Conservation (phyloP, 129 eudicot genomes). For the Tagetes patula region DNA sequence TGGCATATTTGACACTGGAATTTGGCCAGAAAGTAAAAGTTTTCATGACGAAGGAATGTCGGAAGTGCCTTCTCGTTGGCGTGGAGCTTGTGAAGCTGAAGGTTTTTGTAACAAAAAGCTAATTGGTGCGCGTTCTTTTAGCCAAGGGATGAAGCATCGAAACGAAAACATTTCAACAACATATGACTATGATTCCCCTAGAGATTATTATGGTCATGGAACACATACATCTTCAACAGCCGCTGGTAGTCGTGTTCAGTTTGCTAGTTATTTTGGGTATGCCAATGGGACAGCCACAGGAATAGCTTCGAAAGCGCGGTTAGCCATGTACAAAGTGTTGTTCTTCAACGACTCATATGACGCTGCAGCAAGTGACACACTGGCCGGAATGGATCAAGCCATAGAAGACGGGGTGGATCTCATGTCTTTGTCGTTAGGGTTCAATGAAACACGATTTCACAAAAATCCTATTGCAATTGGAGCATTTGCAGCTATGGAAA, state of each 20-base stretch:
- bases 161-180: conserved; percentile 20
- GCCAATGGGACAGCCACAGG: conserved; percentile 53
- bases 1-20: conserved; percentile 50
- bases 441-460: conserved; percentile 28
- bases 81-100: conserved; percentile 45
- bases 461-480: conserved; percentile 47
- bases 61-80: conserved; percentile 49
- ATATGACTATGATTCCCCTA: conserved; percentile 49
- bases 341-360: conserved; percentile 27
- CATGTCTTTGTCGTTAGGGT: conserved; percentile 47
- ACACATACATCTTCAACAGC: conserved; percentile 56
- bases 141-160: conserved; percentile 41
- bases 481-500: conserved; percentile 53
- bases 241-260: conserved; percentile 35
- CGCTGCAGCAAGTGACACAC: conserved; percentile 45
- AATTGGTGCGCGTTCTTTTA: conserved; percentile 51
- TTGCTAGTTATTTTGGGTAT: conserved; percentile 43
- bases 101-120: conserved; percentile 42
- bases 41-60: conserved; percentile 45
- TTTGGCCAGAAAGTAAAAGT: conserved; percentile 56
- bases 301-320: conserved; percentile 50
- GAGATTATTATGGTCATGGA: conserved; percentile 51
- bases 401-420: conserved; percentile 55
- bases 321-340: conserved; percentile 56
- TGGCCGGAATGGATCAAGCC: conserved; percentile 61